Conservation (phyloP, 805 yeast species). For the Cyberlindnera euphorbiiphila region DNA sequence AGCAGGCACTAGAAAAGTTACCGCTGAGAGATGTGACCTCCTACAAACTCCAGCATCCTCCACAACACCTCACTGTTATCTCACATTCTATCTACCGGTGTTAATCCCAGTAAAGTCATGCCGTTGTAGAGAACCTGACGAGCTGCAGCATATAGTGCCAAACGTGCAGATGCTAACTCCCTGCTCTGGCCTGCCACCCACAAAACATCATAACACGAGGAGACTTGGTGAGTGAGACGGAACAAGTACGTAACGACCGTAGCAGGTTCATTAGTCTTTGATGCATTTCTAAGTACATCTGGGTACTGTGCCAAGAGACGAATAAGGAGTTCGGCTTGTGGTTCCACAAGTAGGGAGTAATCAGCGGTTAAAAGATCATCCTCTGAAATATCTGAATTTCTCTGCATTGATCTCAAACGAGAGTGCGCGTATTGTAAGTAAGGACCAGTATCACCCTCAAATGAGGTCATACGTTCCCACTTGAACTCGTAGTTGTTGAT, state of each 20-base stretch:
- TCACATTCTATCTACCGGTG: constrained; percentile 98
- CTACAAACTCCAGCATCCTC: not conserved
- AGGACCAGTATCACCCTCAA: constrained; percentile 99
- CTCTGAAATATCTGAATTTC: constrained; percentile 60
- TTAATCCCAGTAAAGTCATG: constrained; percentile 82
- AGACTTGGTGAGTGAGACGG: constrained; percentile 87
- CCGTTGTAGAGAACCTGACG: constrained; percentile 88
- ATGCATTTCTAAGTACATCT: constrained; percentile 78
- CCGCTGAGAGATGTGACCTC: too few species aligned
- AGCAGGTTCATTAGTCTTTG: constrained; percentile 85
- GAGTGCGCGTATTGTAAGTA: constrained; percentile 98
- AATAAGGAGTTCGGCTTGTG: constrained; percentile 63
- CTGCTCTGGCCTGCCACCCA: constrained; percentile 96
- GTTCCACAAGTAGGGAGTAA: constrained; percentile 61
- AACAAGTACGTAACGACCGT: constrained; percentile 92
- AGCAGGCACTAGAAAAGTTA: too few species aligned
- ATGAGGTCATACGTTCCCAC: constrained; percentile 97
- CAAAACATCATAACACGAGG: constrained; percentile 91
- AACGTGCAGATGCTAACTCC: constrained; percentile 82
- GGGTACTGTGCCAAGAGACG: constrained; percentile 88
- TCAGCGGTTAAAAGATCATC: constrained; percentile 48
- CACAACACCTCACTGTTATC: not conserved
- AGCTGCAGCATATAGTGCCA: constrained; percentile 87
- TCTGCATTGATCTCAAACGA: constrained; percentile 89
- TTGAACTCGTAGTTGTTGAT: constrained; percentile 93